Base-by-base conservation (phyloP, 148 eudicot genomes). In the Chenopodium formosanum region DNA sequence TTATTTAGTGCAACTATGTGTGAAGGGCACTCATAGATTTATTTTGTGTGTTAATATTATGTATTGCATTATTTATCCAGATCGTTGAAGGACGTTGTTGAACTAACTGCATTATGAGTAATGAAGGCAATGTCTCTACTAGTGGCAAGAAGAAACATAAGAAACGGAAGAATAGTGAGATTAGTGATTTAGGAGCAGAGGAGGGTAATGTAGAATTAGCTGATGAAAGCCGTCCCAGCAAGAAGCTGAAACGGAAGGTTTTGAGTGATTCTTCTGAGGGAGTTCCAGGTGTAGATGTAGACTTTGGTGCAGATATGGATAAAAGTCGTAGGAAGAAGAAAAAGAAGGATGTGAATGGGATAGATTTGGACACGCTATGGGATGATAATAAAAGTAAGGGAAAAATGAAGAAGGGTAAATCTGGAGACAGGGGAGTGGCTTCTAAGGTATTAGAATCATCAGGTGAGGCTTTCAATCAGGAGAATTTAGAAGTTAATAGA, bases 91-190 rank as follows among this genome's bases (percentile, higher is more conserved):
- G 75, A 12, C 22, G 32, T 10, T 44, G 32, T 73, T 73, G 60
- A 47, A 48, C 3, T 46, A 16, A 19, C 19, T 17, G 23, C 34
- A 7, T 37, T 47, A 48, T 46, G 32, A 73, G 23, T 44, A 73
- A 73, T 73, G 78, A 71, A 14, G 80, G 27, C 1, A 70, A 68
- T 53, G 74, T 10, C 22, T 23, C 22, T 52, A 44, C 44, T 12
- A 4, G 74, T 47, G 58, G 34, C 67, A 47, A 76, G 76, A 76
- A 65, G 81, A 77, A 73, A 72, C 74, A 75, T 60, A 81, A 81
- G 75, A 84, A 84, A 66, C 47, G 81, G 62, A 81, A 81, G 69
- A 68, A 40, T 1, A 44, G 19, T 11, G 75, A 76, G 50, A 12
- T 29, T 23, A 40, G 7, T 56, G 72, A 10, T 63, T 31, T n/a